Percentiles rank a stretch among this genome's conserved stretches.
Evolutionary conservation across 2,329 filamentous ascomycete genomes (phyloP).

Genomic region (Fusarium nisikadoi): DNA sequence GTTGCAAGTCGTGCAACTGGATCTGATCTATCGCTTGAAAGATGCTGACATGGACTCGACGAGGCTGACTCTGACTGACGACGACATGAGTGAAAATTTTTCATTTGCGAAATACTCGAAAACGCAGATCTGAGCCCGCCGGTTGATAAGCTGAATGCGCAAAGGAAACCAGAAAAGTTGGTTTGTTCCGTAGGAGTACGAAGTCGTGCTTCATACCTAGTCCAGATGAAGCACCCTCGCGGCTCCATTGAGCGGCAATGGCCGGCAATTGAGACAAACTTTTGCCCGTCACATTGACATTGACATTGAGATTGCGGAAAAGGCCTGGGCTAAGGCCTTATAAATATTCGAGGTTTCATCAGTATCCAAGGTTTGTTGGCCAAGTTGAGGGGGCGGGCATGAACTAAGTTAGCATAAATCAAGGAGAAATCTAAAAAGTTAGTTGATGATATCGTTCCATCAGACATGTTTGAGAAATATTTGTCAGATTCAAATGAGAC

Average conservation of each 20-base stretch:
- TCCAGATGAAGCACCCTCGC: not conserved
- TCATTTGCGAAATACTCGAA: not conserved
- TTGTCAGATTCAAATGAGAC: not conserved
- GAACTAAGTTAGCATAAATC: not conserved
- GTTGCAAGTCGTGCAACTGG: not conserved
- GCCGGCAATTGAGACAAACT: not conserved
- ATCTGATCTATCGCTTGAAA: conserved; percentile 12
- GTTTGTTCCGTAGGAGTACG: not conserved
- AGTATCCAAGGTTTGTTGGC: not conserved
- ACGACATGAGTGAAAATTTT: not conserved
- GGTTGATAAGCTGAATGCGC: not conserved
- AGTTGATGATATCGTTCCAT: not conserved
- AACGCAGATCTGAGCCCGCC: not conserved
- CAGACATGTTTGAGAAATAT: not conserved
- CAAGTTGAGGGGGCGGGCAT: not conserved
- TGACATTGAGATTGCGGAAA: not conserved
- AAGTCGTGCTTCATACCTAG: not conserved
- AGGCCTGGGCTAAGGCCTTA: not conserved
- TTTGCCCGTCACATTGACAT: not conserved
- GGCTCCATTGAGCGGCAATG: not conserved
- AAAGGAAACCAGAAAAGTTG: not conserved
- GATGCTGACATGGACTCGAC: not conserved
- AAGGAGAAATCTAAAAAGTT: not conserved
- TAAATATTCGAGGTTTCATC: not conserved
- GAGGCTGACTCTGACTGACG: conserved; percentile 1